Evolutionary conservation across 1,284 basidiomycete species (phyloP), one percentile per base, ranked within the genome.

Genomic region (Xerocomus amazonicus): DNA sequence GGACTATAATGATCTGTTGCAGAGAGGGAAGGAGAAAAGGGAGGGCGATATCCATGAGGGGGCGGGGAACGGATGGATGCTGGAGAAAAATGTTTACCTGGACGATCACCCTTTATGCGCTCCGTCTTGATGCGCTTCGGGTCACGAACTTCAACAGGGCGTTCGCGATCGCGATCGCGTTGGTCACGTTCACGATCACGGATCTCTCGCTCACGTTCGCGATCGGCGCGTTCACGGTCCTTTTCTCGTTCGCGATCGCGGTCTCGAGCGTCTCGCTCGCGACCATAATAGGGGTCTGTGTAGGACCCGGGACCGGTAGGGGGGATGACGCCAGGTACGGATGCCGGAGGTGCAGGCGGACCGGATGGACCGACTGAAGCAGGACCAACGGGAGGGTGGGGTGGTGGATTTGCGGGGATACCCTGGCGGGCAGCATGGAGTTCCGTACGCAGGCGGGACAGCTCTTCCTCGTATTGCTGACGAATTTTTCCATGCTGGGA

Each of bases 391-490:
- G 64, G 48, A 34, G 71, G 57, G 32, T 65, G 67, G 13, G 71
- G 60, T 38, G 68, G 68, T 1, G 67, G 66, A 47, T 58, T 58
- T 45, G 59, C 45, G 27, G 67, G 63, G 45, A 61, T 62, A 32
- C 64, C 55, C 43, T 72, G 70, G 9, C 76, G 71, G 14, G 73
- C 56, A 2, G 71, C 60, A 48, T 85, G 81, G 37, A 90, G 72
- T 58, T 90, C 84, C 12, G 76, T 68, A 26, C 84, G 78, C 12
- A 92, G 74, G 31, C 84, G 76, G 10, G 75, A 70, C 48, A 90
- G 76, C 57, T 92, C 89, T 10, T 84, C 80, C 60, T 91, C 87
- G 60, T 88, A 90, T 70, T 84, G 79, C 59, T 80, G 76, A 38
- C 87, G 78, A 55, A 88, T 79, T 65, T 85, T 84, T 51, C 75